Conservation (phyloP, 2,329 filamentous ascomycete genomes). For the Cercospora nicotianae region DNA sequence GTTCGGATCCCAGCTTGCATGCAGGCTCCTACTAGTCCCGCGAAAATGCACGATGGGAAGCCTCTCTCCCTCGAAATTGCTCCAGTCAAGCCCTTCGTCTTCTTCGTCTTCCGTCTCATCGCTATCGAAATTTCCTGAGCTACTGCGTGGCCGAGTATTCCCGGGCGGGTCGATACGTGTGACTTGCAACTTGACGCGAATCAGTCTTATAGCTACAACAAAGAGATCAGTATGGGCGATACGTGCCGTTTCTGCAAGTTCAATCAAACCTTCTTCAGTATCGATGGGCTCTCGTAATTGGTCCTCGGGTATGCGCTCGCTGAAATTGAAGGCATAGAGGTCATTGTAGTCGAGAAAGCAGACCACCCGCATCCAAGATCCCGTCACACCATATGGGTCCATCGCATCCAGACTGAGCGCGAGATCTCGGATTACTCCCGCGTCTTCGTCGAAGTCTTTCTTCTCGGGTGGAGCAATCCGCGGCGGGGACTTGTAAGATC, state of each 20-base stretch:
- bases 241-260: conserved; percentile 37
- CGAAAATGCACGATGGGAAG: conserved; percentile 68
- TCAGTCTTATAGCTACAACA: conserved; percentile 61
- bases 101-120: conserved; percentile 33
- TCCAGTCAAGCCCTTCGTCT: conserved; percentile 34
- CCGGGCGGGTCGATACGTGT: conserved; percentile 60
- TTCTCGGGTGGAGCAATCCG: conserved; percentile 8
- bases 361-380: conserved; percentile 67
- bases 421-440: conserved; percentile 32
- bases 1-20: conserved; percentile 67
- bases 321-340: conserved; percentile 71
- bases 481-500: conserved; percentile 13
- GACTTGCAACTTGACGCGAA: conserved; percentile 66
- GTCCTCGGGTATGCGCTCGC: conserved; percentile 37
- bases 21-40: conserved; percentile 62
- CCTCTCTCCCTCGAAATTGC: conserved; percentile 32
- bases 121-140: conserved; percentile 43
- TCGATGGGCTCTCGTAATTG: conserved; percentile 54
- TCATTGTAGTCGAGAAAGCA: conserved; percentile 64
- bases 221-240: conserved; percentile 20
- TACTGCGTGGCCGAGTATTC: conserved; percentile 39
- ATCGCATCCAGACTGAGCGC: conserved; percentile 52
- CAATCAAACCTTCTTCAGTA: conserved; percentile 55
- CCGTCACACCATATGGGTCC: conserved; percentile 71
- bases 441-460: conserved; percentile 27